These are phyloP conservation scores for Penicillium daleae DNA, from an alignment of 495 filamentous ascomycete species.

Conservation along the genomic window DNA sequence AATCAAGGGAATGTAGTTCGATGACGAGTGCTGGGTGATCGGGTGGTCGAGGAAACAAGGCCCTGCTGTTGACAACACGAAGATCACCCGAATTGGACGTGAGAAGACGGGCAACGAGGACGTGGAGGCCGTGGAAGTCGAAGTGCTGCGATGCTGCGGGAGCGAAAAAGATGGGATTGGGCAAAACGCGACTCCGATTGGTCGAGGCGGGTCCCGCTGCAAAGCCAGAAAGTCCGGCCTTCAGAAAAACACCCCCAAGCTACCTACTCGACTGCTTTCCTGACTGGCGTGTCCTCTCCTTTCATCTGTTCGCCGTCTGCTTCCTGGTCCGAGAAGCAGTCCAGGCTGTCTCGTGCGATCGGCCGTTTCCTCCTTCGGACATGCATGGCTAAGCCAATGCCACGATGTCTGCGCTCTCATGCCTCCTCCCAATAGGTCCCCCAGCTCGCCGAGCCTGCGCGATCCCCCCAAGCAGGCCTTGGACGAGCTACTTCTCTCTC, in stretches of 20 bases:
- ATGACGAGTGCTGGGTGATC: not conserved
- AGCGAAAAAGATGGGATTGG: slow-evolving; percentile 47
- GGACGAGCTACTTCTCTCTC: slow-evolving; percentile 42
- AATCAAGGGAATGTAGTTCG: not conserved
- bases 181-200: slow-evolving; percentile 47
- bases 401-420: slow-evolving; percentile 69
- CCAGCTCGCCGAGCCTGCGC: slow-evolving; percentile 56
- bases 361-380: slow-evolving; percentile 33
- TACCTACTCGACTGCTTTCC: not conserved
- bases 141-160: slow-evolving; percentile 23
- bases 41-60: not conserved
- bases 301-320: slow-evolving; percentile 11
- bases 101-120: not conserved
- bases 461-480: slow-evolving; percentile 49
- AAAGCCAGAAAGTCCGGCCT: slow-evolving; percentile 40
- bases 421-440: slow-evolving; percentile 60
- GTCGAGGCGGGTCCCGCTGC: slow-evolving; percentile 43
- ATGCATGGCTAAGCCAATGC: slow-evolving; percentile 50
- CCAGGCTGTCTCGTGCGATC: slow-evolving; percentile 15
- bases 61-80: not conserved
- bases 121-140: slow-evolving; percentile 4
- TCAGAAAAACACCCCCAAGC: slow-evolving; percentile 32
- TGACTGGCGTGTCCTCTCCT: slow-evolving; percentile 6
- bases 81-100: not conserved
- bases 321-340: slow-evolving; percentile 22